A percentile compares a stretch with the other conserved stretches of the same genome.
Conservation (phyloP, 768 basidiomycete genomes). For the Russula dissimulans region DNA sequence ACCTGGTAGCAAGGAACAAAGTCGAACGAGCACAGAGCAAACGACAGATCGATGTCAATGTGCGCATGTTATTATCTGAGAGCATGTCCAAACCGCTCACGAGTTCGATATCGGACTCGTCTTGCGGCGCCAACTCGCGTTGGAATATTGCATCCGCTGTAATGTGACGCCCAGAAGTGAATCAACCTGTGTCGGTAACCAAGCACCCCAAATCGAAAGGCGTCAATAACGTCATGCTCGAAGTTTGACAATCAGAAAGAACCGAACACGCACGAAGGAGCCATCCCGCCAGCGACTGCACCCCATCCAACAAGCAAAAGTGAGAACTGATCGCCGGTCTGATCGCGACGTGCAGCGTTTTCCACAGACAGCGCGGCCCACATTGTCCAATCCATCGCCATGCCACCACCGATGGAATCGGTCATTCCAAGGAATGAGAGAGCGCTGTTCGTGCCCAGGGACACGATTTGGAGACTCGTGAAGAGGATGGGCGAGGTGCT, state of each 20-base stretch:
- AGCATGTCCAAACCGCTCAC: conserved; percentile 59
- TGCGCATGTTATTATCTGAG: conserved; percentile 72
- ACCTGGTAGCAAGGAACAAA: conserved; percentile 1
- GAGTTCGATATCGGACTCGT: conserved; percentile 40
- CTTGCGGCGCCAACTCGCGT: conserved; percentile 28
- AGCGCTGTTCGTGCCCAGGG: conserved; percentile 87
- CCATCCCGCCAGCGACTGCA: conserved; percentile 60
- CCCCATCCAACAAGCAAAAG: conserved; percentile 48
- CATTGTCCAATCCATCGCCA: conserved; percentile 57
- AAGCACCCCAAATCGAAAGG: too few species aligned
- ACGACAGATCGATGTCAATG: not conserved
- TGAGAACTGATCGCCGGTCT: conserved; percentile 31
- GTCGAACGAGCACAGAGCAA: not conserved
- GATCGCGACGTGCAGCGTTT: conserved; percentile 42
- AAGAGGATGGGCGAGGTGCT: conserved; percentile 58
- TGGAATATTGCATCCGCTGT: conserved; percentile 70
- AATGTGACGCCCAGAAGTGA: conserved; percentile 82
- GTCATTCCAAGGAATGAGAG: conserved; percentile 68
- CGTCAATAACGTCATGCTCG: too few species aligned
- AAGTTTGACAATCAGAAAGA: too few species aligned
- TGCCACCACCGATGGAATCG: conserved; percentile 65
- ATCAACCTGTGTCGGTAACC: conserved; percentile 48
- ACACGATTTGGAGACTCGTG: conserved; percentile 65
- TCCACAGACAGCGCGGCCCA: conserved; percentile 50
- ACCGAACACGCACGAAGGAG: conserved; percentile 48